Evolutionary conservation across 148 eudicot species (phyloP).

Genomic region (Heliamphora exappendiculata): DNA sequence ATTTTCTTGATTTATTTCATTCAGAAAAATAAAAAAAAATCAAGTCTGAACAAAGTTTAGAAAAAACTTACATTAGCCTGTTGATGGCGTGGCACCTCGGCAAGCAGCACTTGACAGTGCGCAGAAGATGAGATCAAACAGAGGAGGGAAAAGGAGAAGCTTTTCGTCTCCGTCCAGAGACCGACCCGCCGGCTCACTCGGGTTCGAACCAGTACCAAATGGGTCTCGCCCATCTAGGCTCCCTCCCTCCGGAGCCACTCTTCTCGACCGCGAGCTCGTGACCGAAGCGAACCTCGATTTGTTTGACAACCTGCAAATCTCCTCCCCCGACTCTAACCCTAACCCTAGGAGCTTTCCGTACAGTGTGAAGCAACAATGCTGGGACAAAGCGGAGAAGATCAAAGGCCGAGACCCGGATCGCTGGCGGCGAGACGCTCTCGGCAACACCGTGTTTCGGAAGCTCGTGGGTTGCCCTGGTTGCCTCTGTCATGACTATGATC

Average conservation of each 20-base stretch:
- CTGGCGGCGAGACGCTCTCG: constrained; percentile 75
- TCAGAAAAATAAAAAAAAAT: no score
- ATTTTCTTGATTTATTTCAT: no score
- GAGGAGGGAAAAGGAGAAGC: constrained; percentile 10
- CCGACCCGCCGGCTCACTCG: constrained; percentile 15
- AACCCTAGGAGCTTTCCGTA: constrained; percentile 86
- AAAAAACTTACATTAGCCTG: no score
- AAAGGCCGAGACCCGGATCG: constrained; percentile 86
- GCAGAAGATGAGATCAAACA: constrained; percentile 4
- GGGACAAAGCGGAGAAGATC: constrained; percentile 88
- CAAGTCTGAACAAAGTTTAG: no score
- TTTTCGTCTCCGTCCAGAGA: constrained; percentile 18
- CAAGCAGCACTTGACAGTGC: no score
- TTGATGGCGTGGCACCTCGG: no score
- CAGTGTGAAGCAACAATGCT: constrained; percentile 87
- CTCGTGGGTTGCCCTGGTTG: constrained; percentile 98
- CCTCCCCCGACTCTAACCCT: constrained; percentile 18
- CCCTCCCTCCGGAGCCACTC: constrained; percentile 30
- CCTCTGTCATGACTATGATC: constrained; percentile 87
- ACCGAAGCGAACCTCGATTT: constrained; percentile 28
- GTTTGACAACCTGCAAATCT: constrained; percentile 39
- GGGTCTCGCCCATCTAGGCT: constrained; percentile 16
- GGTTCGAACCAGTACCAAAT: constrained; percentile 18
- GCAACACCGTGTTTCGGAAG: constrained; percentile 67
- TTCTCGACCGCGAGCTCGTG: constrained; percentile 23